These are phyloP conservation scores for Gossypium mustelinum DNA, from an alignment of 345 rosid genomes.

Conservation along the genomic window DNA sequence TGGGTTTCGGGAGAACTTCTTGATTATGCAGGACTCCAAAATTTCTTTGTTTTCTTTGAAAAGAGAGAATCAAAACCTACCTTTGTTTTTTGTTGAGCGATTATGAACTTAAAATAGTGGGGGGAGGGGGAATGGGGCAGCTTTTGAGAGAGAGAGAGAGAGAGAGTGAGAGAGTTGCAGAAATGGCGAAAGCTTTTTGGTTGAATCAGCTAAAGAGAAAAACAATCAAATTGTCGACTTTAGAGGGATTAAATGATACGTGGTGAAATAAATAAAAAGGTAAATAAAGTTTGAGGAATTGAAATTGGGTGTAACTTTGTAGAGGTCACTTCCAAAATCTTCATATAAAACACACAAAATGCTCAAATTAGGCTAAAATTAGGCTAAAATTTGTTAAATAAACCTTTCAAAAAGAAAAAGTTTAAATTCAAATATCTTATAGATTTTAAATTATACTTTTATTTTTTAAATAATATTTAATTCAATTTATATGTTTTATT, in stretches of 20 bases:
- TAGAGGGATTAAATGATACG: neutral
- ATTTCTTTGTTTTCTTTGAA: conserved; percentile 17
- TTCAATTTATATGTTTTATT: too few relatives aligned
- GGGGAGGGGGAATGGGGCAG: neutral
- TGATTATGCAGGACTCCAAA: neutral
- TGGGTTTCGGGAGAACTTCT: conserved; percentile 1
- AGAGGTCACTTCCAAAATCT: too few relatives aligned
- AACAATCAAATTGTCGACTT: neutral
- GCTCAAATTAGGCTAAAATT: too few relatives aligned
- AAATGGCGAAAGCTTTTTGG: conserved; percentile 32
- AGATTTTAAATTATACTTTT: too few relatives aligned
- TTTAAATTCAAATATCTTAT: too few relatives aligned
- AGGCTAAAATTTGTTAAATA: too few relatives aligned
- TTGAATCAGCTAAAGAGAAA: conserved; percentile 10
- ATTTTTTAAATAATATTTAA: too few relatives aligned
- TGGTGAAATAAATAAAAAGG: too few relatives aligned
- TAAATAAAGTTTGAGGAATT: too few relatives aligned
- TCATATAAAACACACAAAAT: too few relatives aligned
- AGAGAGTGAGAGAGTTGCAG: conserved; percentile 34
- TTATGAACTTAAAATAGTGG: conserved; percentile 2
- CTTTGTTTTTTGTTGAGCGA: neutral
- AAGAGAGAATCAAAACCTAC: conserved; percentile 6
- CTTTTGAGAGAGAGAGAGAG: neutral
- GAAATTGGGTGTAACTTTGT: too few relatives aligned
- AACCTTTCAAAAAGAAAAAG: too few relatives aligned